Conservation (phyloP, 2,329 filamentous ascomycete species). For the Aspergillus tamarii region DNA sequence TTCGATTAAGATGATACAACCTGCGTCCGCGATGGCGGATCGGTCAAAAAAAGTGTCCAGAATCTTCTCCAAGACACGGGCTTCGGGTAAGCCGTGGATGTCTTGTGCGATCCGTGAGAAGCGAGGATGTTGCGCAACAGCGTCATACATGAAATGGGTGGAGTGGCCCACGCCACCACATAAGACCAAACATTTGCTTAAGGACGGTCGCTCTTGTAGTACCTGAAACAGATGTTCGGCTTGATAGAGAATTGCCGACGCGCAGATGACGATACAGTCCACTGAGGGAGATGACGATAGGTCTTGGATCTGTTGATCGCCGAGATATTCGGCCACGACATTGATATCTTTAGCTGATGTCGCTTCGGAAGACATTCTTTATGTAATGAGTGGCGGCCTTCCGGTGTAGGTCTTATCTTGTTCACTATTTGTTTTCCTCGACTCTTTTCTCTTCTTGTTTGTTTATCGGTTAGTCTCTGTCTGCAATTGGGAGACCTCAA, state of each 20-base stretch:
- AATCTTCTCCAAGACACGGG: constrained; percentile 43
- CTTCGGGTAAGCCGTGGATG: constrained; percentile 43
- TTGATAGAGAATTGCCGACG: neutral
- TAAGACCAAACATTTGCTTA: constrained; percentile 39
- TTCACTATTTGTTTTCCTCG: neutral
- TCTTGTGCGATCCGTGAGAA: constrained; percentile 33
- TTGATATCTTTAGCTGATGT: neutral
- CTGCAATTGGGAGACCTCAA: neutral
- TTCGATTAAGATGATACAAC: constrained; percentile 44
- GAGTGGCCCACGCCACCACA: constrained; percentile 53
- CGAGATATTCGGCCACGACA: neutral
- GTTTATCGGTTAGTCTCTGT: neutral
- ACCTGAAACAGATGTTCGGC: neutral
- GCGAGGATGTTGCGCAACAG: constrained; percentile 36
- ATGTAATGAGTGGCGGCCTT: neutral
- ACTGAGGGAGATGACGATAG: neutral
- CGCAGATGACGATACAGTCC: neutral
- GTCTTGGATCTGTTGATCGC: neutral
- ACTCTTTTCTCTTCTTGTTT: neutral
- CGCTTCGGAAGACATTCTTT: neutral
- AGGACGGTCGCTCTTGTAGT: neutral
- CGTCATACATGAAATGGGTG: constrained; percentile 47
- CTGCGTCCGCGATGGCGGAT: constrained; percentile 26
- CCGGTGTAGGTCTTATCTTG: too few relatives aligned
- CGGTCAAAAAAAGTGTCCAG: constrained; percentile 39